Evolutionary conservation across 106 monocot species (phyloP), one percentile per base, ranked within the genome.

Genomic region (Allium cepa): DNA sequence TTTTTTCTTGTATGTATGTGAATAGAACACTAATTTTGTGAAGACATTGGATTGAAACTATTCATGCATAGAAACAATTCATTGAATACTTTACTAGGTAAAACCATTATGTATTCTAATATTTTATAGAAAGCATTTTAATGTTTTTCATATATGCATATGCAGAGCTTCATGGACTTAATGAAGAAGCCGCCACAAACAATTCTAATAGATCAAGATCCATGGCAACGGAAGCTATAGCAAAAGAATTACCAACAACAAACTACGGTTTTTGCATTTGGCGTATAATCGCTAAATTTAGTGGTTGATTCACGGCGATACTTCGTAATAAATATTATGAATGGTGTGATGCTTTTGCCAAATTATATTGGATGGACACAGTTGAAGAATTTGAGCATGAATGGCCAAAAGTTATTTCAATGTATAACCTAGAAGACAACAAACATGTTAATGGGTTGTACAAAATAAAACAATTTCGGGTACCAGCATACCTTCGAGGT

Each of bases 171-270:
- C 16, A 11, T 62, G 28, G 7, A 11, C 9, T 26, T 28, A 16
- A 62, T 62, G 62, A 62, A 62, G 26, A 62, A 22, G 7, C 62
- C 36, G 12, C 26, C 62, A 4, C 0, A 62, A 36, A 45, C 62
- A 28, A 62, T 62, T 28, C 45, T 3, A 16, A 18, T 10, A 10
- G 26, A 26, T 27, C 17, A 62, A 27, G 26, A 26, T 62, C 17
- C 26, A 26, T 62, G 36, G 62, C 8, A 9, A 62, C 4, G 2
- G 62, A 62, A 27, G 62, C 62, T 12, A 62, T 62, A 26, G 11
- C 17, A 62, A 62, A 62, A 27, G 62, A 62, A 16, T 11, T 62
- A 9, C 61, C 61, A 62, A 27, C 5, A 22, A 62, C 61, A 62
- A 62, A 62, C 2, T 26, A 62, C 45, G 28, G 8, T 0, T 45